phyloP scores from a whole-genome alignment of 2,329 filamentous ascomycete genomes.

The Malbranchea cinnamomea region DNA sequence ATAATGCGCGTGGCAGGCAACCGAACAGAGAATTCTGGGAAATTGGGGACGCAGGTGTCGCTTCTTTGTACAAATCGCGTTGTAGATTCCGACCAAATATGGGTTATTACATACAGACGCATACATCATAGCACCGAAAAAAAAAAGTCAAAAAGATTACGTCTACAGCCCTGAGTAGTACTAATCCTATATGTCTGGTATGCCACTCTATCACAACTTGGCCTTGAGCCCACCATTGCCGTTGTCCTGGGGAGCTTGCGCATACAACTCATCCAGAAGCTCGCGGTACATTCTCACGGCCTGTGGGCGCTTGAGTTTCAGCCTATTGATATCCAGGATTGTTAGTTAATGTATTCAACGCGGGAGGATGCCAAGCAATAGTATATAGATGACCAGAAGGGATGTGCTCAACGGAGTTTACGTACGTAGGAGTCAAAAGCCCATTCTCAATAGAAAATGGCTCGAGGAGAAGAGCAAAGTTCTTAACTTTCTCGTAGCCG shows the following conservation, averaged over 20 bases:
- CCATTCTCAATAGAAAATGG: constrained; percentile 92
- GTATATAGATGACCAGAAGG: neutral
- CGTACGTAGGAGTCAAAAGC: constrained; percentile 41
- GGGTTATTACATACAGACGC: no score
- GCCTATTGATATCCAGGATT: constrained; percentile 24
- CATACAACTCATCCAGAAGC: constrained; percentile 46
- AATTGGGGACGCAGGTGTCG: no score
- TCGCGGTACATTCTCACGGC: constrained; percentile 46
- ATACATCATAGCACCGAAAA: no score
- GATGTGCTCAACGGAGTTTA: constrained; percentile 10
- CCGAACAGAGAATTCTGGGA: no score
- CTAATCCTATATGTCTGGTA: no score
- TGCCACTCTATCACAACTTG: constrained; percentile 20
- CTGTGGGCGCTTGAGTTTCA: constrained; percentile 59
- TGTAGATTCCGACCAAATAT: no score
- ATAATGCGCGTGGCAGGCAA: no score
- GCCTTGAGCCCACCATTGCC: constrained; percentile 21
- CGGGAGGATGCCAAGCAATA: no score
- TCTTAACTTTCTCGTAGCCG: constrained; percentile 70
- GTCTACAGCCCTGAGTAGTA: no score
- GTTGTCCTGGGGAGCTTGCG: constrained; percentile 32
- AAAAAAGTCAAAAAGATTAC: no score
- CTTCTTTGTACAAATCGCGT: no score
- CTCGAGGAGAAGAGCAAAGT: constrained; percentile 61
- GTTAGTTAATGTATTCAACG: no score